These are phyloP conservation scores for Blastobotrys serpentis DNA, from an alignment of 1,139 yeast genomes.

Conservation along the genomic window DNA sequence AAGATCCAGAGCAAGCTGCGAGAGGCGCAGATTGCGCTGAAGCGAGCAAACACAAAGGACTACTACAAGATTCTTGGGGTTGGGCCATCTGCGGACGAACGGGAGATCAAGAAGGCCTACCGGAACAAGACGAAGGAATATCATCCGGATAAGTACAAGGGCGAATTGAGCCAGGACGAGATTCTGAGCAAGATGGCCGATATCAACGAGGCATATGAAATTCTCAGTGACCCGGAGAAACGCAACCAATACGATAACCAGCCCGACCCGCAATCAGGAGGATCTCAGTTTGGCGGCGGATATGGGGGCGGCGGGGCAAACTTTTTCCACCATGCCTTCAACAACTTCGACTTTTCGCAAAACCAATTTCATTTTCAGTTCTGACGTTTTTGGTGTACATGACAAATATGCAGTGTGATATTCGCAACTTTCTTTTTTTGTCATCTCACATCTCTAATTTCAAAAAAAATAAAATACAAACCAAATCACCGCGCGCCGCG, in stretches of 20 bases:
- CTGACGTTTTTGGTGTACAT: too few relatives aligned
- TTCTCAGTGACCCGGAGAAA: slow-evolving; percentile 64
- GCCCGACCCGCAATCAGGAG: too few relatives aligned
- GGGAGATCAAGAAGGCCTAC: slow-evolving; percentile 78
- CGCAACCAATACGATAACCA: slow-evolving; percentile 63
- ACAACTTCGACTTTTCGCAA: slow-evolving; percentile 27
- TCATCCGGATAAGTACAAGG: slow-evolving; percentile 89
- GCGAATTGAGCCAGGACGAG: slow-evolving; percentile 64
- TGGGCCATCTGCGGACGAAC: slow-evolving; percentile 62
- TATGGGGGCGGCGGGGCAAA: too few relatives aligned
- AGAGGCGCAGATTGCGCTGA: slow-evolving; percentile 52
- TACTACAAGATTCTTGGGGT: slow-evolving; percentile 80
- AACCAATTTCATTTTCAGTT: slow-evolving; percentile 16
- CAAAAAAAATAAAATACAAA: too few relatives aligned
- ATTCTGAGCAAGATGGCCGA: slow-evolving; percentile 86
- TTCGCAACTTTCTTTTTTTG: too few relatives aligned
- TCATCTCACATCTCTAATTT: too few relatives aligned
- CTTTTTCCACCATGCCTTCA: slow-evolving; percentile 13
- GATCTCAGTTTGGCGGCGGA: too few relatives aligned
- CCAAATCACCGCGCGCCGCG: too few relatives aligned
- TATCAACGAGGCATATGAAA: slow-evolving; percentile 90
- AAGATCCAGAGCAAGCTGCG: slow-evolving; percentile 51
- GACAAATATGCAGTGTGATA: too few relatives aligned
- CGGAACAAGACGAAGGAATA: slow-evolving; percentile 72
- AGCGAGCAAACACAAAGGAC: slow-evolving; percentile 60